Base-by-base conservation (phyloP, 2,329 filamentous ascomycete species). In the Mariannaea elegans region DNA sequence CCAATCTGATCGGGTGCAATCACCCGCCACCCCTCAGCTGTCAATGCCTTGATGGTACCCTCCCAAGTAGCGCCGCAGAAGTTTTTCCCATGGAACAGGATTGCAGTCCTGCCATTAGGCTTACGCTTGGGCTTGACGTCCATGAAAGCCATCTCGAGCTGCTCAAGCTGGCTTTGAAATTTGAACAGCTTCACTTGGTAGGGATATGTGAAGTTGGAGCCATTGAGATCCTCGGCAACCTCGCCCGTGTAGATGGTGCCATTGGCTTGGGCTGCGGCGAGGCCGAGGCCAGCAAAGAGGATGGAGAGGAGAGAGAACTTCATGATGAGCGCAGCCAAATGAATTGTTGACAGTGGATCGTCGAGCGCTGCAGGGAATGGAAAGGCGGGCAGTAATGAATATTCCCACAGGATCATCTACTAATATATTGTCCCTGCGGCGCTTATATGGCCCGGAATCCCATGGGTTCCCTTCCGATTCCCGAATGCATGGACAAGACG, bases 141-240 rank as follows among this genome's bases (percentile, higher is more conserved):
- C 81, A 86, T 84, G 64, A 84, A 85, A 14, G 82, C 82, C 83
- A 85, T 86, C 39, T 82, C 76, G 23, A 85, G 71, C n/a, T 77
- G 70, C 46, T 80, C 75, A 13, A 73, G 71, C 69, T 85, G 82
- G 38, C 81, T 82, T 2, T 70, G 72, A 65, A 86, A 80, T 39
- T 71, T 74, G 71, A 81, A 83, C 31, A 81, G 73, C 59, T 82
- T 77, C 56, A 83, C 72, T 2, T 82, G 82, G 69, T 76, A 83
- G 18, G 81, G 82, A 64, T 85, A 85, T 2, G 81, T 81, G 69
- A 82, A 83, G 71, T 82, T 82, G 61, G 79, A 82, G 58, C 80
- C 80, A 57, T 82, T 80, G 62, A 82, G 73, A 44, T 81, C 78
- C 1, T 73, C 68, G 19, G 76, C 73, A 53, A 80, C 74, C 1